Evolutionary conservation across 257 asterid genomes (phyloP), one percentile per base, ranked within the genome.

Genomic region (Solanum verrucosum): DNA sequence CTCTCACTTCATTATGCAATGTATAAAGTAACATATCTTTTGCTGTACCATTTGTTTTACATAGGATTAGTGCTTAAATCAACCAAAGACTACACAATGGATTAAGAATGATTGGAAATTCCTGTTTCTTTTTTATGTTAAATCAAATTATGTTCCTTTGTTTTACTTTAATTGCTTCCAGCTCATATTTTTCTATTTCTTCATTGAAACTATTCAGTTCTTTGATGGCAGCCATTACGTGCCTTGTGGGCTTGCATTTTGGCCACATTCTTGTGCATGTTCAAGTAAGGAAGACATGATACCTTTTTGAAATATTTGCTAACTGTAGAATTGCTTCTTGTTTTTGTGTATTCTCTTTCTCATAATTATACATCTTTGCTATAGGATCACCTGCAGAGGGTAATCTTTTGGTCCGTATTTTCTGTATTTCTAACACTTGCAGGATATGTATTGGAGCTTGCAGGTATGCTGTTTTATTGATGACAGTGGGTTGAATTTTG

Each of bases 151-250:
- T 85, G 38, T 86, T 90, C 49, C 73, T 12, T 14, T 83, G 78
- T 25, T 72, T 68, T 84, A 52, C 88, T 86, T 77, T 77, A 46
- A 31, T 74, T 49, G 70, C 70, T 29, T 82, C 70, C 42, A 18
- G 42, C 85, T 82, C 70, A 79, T 73, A 81, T 86, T 59, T 84
- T 75, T 75, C 79, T 88, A 52, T 84, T 83, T 88, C 89, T 88
- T 87, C 85, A 15, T 84, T 88, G 88, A 59, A 87, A 88, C 49
- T 86, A 87, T 91, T 79, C 90, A 96, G 99, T 91, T 96, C 99
- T 87, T 83, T 94, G 93, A 95, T 95, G 98, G 98, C 98, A 85
- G 93, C 97, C 88, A 92, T 96, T 89, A 95, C 99, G 75, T 95
- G 98, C 87, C 92, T 96, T 86, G 84, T 92, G 59, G 99, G 99